Percentiles rank a stretch among this genome's conserved stretches.
Conservation (phyloP, 768 basidiomycete species). For the Phylloporus sp. region DNA sequence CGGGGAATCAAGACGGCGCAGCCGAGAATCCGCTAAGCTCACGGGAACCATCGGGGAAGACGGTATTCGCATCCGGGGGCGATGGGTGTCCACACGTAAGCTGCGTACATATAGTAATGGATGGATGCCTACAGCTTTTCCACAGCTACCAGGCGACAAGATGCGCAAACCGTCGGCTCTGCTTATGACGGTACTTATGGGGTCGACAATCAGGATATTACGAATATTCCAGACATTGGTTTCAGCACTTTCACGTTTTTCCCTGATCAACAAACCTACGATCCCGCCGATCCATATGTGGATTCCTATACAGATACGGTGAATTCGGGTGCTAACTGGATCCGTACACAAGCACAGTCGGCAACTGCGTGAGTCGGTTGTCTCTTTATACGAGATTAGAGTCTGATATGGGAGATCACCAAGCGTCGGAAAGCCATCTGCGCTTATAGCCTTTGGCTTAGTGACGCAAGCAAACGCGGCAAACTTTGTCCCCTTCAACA, state of each 20-base stretch:
- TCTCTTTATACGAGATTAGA: background rate
- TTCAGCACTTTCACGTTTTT: constrained; percentile 62
- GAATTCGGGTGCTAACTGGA: constrained; percentile 53
- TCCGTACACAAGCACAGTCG: constrained; percentile 43
- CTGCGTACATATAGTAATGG: background rate
- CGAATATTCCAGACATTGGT: constrained; percentile 51
- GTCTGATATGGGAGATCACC: constrained; percentile 4
- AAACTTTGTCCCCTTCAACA: constrained; percentile 62
- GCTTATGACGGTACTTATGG: constrained; percentile 61
- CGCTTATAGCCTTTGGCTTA: constrained; percentile 57
- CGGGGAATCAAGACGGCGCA: constrained; percentile 45
- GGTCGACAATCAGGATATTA: constrained; percentile 64
- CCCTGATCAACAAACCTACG: constrained; percentile 64
- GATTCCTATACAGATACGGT: constrained; percentile 51
- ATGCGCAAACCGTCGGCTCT: constrained; percentile 41
- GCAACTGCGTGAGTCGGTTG: constrained; percentile 38
- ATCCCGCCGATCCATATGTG: constrained; percentile 43
- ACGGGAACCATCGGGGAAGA: constrained; percentile 31
- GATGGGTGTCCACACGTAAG: constrained; percentile 56
- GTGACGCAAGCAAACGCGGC: constrained; percentile 53
- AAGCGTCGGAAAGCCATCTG: constrained; percentile 54
- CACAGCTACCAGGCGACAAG: constrained; percentile 47
- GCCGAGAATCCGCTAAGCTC: constrained; percentile 34
- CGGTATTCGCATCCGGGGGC: constrained; percentile 53
- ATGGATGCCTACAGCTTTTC: background rate